Evolutionary conservation across 345 rosid genomes (phyloP).

Genomic region (Carallia brachiata): DNA sequence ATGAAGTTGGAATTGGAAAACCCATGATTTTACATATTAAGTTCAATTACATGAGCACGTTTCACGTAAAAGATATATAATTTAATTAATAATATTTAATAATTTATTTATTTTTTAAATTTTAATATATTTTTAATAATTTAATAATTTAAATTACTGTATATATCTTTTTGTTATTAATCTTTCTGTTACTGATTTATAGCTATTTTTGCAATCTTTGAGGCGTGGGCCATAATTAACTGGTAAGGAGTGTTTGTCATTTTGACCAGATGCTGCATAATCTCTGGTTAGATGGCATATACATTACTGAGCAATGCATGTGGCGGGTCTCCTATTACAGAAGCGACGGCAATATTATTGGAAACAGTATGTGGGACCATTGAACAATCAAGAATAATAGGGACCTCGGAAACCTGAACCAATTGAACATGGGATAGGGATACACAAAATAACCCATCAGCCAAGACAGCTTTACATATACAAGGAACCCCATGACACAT

Average conservation of each 20-base stretch:
- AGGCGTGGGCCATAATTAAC: not conserved
- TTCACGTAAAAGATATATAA: too few species aligned
- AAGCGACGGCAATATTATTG: slow-evolving; percentile 1
- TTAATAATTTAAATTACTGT: too few species aligned
- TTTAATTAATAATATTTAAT: too few species aligned
- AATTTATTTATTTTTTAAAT: too few species aligned
- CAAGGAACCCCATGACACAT: too few species aligned
- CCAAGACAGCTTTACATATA: slow-evolving; percentile 16
- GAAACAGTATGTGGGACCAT: slow-evolving; percentile 23
- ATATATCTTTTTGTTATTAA: too few species aligned
- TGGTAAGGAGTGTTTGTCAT: slow-evolving; percentile 10
- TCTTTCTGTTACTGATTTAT: too few species aligned
- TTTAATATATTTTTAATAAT: too few species aligned
- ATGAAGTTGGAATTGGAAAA: too few species aligned
- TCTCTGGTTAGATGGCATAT: slow-evolving; percentile 6
- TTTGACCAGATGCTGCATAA: slow-evolving; percentile 20
- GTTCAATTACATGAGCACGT: too few species aligned
- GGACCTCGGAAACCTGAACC: slow-evolving; percentile 6
- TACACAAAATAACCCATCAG: not conserved
- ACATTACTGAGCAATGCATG: not conserved
- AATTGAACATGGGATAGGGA: slow-evolving; percentile 14
- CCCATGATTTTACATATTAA: too few species aligned
- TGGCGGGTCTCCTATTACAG: slow-evolving; percentile 5
- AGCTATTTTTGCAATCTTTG: too few species aligned
- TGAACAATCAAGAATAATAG: not conserved